Evolutionary conservation across 169 alveolate genomes (phyloP), one percentile per base, ranked within the genome.

Genomic region (Babesia bigemina): DNA sequence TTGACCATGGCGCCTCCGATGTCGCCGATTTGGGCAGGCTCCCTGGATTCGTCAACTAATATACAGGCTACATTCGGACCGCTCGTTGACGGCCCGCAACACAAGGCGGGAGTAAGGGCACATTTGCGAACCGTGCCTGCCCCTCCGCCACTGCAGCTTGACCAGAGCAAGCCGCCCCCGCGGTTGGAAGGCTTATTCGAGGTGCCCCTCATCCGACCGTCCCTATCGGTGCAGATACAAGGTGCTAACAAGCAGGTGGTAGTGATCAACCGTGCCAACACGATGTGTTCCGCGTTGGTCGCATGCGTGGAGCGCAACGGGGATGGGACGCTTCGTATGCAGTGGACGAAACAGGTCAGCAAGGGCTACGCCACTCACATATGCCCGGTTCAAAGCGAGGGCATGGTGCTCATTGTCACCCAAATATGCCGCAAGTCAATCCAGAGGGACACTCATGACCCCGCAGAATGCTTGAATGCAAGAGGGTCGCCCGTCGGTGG

Each of bases 311-410:
- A 63, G 14, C 2, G 7, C n/a, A 24, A 56, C 1, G 21, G 22
- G 0, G 17, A 47, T 62, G 74, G 66, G 7, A 33, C 16, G 7
- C 19, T 28, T 10, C 22, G 57, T 13, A 53, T 73, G 0, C 22
- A n/a, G n/a, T 81, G 88, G 88, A 47, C 56, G 65, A 62, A 72
- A 33, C 21, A 57, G 16, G 26, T 81, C 33, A 44, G 13, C 59
- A 50, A 36, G 11, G 84, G 85, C 22, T 72, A 61, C 63, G 60
- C 67, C 11, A 81, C 88, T n/a, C 84, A 81, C 58, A 33, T 81
- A 56, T 57, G 42, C 44, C 21, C 57, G 8, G 10, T 73, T 0
- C 14, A 67, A 2, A 16, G n/a, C 26, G 52, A n/a, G 9, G 79
- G 70, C 24, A 16, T 69, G 17, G 67, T 69, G 24, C 36, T 63